Evolutionary conservation across 164 flowering plant species (phyloP), one percentile per base, ranked within the genome.

Genomic region (Kalanchoe fedtschenkoi): DNA sequence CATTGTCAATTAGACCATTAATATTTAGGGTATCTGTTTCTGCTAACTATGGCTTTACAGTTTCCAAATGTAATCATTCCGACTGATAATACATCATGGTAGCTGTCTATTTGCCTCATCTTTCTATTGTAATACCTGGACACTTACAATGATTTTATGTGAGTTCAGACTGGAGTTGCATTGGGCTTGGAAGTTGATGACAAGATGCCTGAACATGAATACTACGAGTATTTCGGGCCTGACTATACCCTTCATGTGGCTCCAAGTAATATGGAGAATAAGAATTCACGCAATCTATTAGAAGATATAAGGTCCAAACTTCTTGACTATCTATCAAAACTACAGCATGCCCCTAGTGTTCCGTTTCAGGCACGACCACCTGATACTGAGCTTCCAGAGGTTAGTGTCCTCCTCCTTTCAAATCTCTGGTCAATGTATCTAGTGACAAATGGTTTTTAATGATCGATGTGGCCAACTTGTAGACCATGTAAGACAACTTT

Each of bases 201-300:
- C 72, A 82, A 86, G 74, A 81, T 88, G 86, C 91, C 91, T 44
- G 80, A 76, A 17, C 91, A 88, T 77, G 96, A 86, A 56, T 88
- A 88, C 64, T 86, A 77, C 55, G 96, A 88, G 66, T 88, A 88
- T 63, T 86, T 88, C 74, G 91, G 96, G 65, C 96, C 96, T 55
- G 91, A 86, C 63, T 87, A 85, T 68, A 76, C 87, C 41, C 86
- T 88, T 67, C 88, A 86, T 73, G 91, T 88, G 72, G 89, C 89
- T 59, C 91, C 96, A 32, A 88, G 96, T 78, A 88, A 88, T 69
- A 88, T 88, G 96, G 96, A 88, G 70, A 86, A 88, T 55, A 88
- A 88, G 69, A 88, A 88, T 60, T 77, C 96, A 1, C 80, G 78
- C 28, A 81, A 71, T 34, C 55, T 76, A 54, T 65, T 86, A 72